Conservation (phyloP, 2,329 filamentous ascomycete species). For the Boeremia lycopersici region DNA sequence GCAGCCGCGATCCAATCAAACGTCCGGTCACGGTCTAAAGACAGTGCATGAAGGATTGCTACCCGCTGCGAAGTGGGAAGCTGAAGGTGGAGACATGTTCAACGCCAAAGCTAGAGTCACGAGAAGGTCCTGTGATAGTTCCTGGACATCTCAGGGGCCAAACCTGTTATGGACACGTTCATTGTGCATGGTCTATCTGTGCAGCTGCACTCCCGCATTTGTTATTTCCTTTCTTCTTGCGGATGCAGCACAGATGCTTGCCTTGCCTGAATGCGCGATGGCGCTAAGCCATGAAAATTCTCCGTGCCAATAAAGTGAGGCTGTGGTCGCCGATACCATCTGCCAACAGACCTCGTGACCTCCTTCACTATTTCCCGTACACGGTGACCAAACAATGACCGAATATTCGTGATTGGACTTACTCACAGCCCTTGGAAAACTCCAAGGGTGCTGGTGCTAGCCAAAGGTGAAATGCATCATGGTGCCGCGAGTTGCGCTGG, state of each 20-base stretch:
- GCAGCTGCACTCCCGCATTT: background rate
- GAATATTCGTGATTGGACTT: background rate
- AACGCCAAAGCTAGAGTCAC: slow-evolving; percentile 21
- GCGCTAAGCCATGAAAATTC: slow-evolving; percentile 9
- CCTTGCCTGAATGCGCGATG: slow-evolving; percentile 1
- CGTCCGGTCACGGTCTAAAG: background rate
- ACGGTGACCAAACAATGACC: slow-evolving; percentile 6
- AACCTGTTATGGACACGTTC: slow-evolving; percentile 3
- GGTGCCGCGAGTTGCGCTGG: slow-evolving; percentile 5
- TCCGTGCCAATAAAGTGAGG: slow-evolving; percentile 36
- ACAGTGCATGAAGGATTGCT: slow-evolving; percentile 5
- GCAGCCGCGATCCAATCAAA: slow-evolving; percentile 8
- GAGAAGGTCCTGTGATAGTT: slow-evolving; percentile 7
- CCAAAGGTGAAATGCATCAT: slow-evolving; percentile 6
- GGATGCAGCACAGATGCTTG: slow-evolving; percentile 8
- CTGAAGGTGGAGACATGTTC: slow-evolving; percentile 5
- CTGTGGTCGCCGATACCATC: slow-evolving; percentile 34
- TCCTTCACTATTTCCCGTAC: slow-evolving; percentile 3
- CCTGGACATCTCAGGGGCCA: slow-evolving; percentile 1
- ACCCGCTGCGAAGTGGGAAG: slow-evolving; percentile 3
- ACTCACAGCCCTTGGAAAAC: background rate
- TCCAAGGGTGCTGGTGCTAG: slow-evolving; percentile 1
- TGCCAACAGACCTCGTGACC: slow-evolving; percentile 20
- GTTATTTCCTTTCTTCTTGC: slow-evolving; percentile 17
- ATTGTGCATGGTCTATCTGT: slow-evolving; percentile 6